Base-by-base conservation (phyloP, 805 yeast genomes). In the Pichia eremophila region DNA sequence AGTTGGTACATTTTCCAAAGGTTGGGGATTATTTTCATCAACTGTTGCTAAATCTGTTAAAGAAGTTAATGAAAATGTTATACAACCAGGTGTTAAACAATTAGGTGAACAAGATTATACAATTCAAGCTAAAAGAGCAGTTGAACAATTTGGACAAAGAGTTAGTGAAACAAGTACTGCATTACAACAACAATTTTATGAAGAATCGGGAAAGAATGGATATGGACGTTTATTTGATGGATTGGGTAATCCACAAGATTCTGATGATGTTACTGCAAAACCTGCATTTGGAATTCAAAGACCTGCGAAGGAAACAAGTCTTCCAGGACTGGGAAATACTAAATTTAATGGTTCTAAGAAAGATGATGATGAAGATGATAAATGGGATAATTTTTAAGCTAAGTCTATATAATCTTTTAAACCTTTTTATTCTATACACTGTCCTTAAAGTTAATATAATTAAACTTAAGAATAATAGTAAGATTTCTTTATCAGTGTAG, bases 71-170 rank as follows among this genome's bases (percentile, higher is more conserved):
- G 95, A 90, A 58, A 68, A 81, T 9, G 95, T 89, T 45, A 89
- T 93, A 54, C 87, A 86, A 62, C 99, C 99, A n/a, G 80, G 93
- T 41, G 74, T 88, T 62, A 81, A 80, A 60, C 89, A 85, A 59
- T 73, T 93, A 56, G 78, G 82, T 37, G 88, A 81, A 51, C 79
- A 85, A 52, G 98, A 93, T 50, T 65, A 86, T 40, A 79, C 95
- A 25, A 71, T 67, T 47, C 95, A 88, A 60, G 93, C 98, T 5
- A 80, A 77, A 53, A 78, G 88, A 56, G 98, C 98, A n/a, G 86
- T 95, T 77, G 83, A 87, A 50, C 97, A 93, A 70, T 93, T 91
- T 69, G 96, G 97, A 43, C 95, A 86, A 62, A 88, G 81, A 60
- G 85, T 91, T 69, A 95, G 85, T 63, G 95, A 89, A 55, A 87